Base-by-base conservation (phyloP, 305 asterid genomes). In the Ajuga reptans region DNA sequence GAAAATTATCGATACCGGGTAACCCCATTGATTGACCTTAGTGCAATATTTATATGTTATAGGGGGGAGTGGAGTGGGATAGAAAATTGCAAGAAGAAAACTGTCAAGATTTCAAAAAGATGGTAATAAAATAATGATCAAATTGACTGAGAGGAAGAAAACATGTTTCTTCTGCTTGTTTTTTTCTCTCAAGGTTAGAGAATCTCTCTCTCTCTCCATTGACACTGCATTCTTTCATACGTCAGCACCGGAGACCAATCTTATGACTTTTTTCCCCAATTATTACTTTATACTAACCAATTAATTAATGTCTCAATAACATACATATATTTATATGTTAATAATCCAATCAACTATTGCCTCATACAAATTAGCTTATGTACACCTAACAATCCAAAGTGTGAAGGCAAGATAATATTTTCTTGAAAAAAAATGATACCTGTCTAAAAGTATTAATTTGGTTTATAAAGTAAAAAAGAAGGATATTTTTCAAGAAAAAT, bases 131-230 rank as follows among this genome's bases (percentile, higher is more conserved):
- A 8, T 57, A 75, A 37, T 77, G 10, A 70, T 37, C 51, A 74
- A 74, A 77, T 75, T 75, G 87, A 78, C 81, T 84, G 83, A 41
- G 75, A 66, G 7, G 82, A 81, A 77, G 78, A 64, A 82, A 80
- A 77, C 87, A 70, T 72, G 75, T 63, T 79, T 85, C 84, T 82
- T 83, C 71, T n/a, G n/a, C n/a, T 85, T 84, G 91, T 87, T 91
- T 81, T 78, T 80, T 78, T 80, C 87, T 84, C 85, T 84, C 68
- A 4, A 68, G 72, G 77, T 47, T 73, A 80, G 90, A 85, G 80
- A 83, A 84, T 85, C 77, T 81, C 77, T 74, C 81, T 81, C 77
- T 74, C 81, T 82, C 79, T 80, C 88, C 84, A 74, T 87, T 74
- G 87, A 87, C 87, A 69, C 84, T 78, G 59, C 75, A 73, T 15